A percentile compares a stretch with the other conserved stretches of the same genome.
These are phyloP conservation scores for Cyclotella distinguenda DNA, from an alignment of 108 stramenopile species.

Conservation along the genomic window DNA sequence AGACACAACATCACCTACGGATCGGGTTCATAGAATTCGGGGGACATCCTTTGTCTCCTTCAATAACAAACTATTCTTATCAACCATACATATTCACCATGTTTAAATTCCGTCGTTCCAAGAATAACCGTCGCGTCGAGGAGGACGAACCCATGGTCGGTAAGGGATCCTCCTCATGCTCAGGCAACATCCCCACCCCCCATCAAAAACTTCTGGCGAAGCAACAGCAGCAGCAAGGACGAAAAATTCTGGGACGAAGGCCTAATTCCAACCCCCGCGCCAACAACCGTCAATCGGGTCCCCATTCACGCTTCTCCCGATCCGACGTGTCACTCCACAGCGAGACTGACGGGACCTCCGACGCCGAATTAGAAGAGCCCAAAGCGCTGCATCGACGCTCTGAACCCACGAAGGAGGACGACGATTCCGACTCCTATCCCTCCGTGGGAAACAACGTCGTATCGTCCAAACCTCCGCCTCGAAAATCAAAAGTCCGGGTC, in stretches of 20 bases:
- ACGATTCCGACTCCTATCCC: not conserved
- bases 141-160: slow-evolving; percentile 33
- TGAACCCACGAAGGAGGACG: not conserved
- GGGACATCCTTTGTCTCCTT: too few relatives aligned
- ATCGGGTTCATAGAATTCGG: too few relatives aligned
- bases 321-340: too few relatives aligned
- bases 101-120: slow-evolving; percentile 33
- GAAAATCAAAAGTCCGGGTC: not conserved
- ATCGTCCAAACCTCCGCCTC: too few relatives aligned
- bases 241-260: not conserved
- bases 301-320: too few relatives aligned
- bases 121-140: not conserved
- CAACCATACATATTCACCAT: not conserved
- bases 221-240: not conserved
- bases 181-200: not conserved
- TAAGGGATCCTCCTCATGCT: not conserved
- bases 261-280: not conserved
- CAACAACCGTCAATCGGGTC: too few relatives aligned
- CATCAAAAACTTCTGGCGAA: not conserved
- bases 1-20: too few relatives aligned
- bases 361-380: not conserved
- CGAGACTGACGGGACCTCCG: not conserved
- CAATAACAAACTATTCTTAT: not conserved
- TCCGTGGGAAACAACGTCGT: slow-evolving; percentile 9
- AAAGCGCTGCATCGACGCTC: not conserved